phyloP scores from a whole-genome alignment of 2,329 filamentous ascomycete genomes.

The Pestalotiopsis sp. region DNA sequence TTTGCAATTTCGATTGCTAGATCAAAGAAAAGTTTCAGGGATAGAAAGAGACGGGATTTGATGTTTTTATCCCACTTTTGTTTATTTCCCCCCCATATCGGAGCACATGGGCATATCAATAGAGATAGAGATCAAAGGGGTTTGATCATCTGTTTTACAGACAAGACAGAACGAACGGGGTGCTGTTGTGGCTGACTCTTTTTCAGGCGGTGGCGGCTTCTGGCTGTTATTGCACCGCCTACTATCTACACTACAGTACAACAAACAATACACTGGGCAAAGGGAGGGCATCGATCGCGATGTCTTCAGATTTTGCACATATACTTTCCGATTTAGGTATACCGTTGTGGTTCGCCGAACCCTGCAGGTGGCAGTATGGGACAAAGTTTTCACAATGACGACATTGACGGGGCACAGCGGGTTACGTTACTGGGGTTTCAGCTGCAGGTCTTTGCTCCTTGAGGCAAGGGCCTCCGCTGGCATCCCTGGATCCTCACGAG shows the following conservation, averaged over 20 bases:
- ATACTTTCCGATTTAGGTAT: slow-evolving; percentile 10
- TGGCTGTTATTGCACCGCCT: neutral
- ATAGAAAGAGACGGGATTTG: neutral
- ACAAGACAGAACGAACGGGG: neutral
- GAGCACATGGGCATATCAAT: neutral
- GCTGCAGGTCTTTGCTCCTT: slow-evolving; percentile 2
- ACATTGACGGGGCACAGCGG: neutral
- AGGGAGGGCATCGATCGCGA: neutral
- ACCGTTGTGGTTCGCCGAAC: slow-evolving; percentile 10
- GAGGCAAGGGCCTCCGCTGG: neutral
- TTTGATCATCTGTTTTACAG: neutral
- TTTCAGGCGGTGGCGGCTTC: neutral
- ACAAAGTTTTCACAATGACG: slow-evolving; percentile 12
- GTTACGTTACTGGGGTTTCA: neutral
- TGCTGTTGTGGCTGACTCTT: neutral
- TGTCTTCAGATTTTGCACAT: neutral
- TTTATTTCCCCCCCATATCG: neutral
- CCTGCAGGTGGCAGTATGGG: slow-evolving; percentile 1
- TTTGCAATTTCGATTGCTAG: slow-evolving; percentile 4
- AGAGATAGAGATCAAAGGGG: neutral
- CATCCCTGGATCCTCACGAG: neutral
- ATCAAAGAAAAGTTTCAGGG: slow-evolving; percentile 1
- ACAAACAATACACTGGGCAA: neutral
- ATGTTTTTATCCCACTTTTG: neutral
- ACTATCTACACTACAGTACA: neutral